Evolutionary conservation across 2,329 filamentous ascomycete genomes (phyloP).

Genomic region (Cryphonectria parasitica): DNA sequence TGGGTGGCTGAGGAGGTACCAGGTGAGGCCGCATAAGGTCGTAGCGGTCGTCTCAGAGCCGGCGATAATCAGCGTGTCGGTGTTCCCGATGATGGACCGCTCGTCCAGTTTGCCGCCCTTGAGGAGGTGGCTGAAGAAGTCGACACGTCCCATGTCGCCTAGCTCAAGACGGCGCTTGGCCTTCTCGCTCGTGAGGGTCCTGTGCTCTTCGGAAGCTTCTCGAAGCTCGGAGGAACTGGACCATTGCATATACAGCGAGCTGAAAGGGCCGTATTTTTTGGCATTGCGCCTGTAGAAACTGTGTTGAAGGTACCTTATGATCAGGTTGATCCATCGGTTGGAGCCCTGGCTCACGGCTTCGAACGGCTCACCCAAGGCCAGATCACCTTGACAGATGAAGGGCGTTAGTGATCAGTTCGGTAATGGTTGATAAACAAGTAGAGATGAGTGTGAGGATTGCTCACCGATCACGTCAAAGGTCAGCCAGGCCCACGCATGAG

Average conservation of each 20-base stretch:
- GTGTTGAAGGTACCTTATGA: conserved; percentile 33
- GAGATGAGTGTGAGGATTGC: background rate
- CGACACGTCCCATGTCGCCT: conserved; percentile 22
- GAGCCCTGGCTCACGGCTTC: conserved; percentile 36
- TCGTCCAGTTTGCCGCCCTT: conserved; percentile 28
- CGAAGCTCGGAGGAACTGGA: conserved; percentile 20
- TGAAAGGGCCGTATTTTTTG: conserved; percentile 13
- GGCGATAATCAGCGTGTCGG: conserved; percentile 35
- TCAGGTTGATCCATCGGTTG: conserved; percentile 35
- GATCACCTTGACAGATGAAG: conserved; percentile 36
- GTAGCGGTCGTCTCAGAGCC: conserved; percentile 43
- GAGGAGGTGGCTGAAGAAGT: conserved; percentile 33
- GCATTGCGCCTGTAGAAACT: conserved; percentile 32
- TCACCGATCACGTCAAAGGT: conserved; percentile 45
- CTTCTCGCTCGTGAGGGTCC: conserved; percentile 33
- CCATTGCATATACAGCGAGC: conserved; percentile 6
- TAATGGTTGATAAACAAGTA: background rate
- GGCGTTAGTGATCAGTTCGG: background rate
- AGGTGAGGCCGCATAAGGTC: conserved; percentile 35
- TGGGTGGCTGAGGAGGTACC: conserved; percentile 39
- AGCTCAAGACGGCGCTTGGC: conserved; percentile 32
- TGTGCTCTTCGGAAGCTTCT: background rate
- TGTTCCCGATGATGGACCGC: conserved; percentile 32
- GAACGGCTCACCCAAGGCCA: conserved; percentile 49
- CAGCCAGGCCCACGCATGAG: conserved; percentile 38